These are phyloP conservation scores for Kuraishia floccosa DNA, from an alignment of 805 yeast genomes.

Conservation along the genomic window DNA sequence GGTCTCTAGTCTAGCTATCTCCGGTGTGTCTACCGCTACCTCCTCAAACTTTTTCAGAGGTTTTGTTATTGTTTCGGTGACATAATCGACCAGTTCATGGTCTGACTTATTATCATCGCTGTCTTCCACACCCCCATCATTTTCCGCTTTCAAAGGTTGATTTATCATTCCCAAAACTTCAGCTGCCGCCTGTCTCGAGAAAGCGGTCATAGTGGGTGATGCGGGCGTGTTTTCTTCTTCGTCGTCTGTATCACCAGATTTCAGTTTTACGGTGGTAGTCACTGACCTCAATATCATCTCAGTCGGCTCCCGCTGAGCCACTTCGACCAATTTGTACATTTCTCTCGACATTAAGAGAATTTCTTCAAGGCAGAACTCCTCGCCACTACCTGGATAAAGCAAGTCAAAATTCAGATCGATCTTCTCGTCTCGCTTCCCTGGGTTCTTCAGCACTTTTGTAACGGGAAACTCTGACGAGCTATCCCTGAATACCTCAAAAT, in stretches of 20 bases:
- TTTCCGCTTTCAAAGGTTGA: slow-evolving; percentile 26
- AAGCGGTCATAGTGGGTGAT: slow-evolving; percentile 74
- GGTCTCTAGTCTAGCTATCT: no score
- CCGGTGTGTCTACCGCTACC: no score
- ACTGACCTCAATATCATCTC: background rate
- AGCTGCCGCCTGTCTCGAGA: slow-evolving; percentile 61
- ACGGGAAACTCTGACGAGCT: slow-evolving; percentile 22
- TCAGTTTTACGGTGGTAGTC: background rate
- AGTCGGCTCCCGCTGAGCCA: background rate
- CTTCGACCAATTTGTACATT: background rate
- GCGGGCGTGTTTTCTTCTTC: slow-evolving; percentile 18
- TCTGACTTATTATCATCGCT: slow-evolving; percentile 6
- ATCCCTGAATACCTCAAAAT: slow-evolving; percentile 28
- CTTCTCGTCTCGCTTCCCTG: slow-evolving; percentile 52
- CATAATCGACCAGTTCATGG: slow-evolving; percentile 21
- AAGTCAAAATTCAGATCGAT: slow-evolving; percentile 50
- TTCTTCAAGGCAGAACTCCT: slow-evolving; percentile 57
- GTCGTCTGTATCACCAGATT: slow-evolving; percentile 1
- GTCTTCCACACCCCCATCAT: slow-evolving; percentile 12
- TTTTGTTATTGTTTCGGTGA: slow-evolving; percentile 34
- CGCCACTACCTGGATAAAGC: slow-evolving; percentile 30
- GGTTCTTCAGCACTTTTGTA: slow-evolving; percentile 36
- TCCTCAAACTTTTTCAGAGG: no score
- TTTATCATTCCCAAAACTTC: slow-evolving; percentile 74
- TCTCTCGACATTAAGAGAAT: slow-evolving; percentile 20